These are phyloP conservation scores for Podospora tetraspora DNA, from an alignment of 495 filamentous ascomycete species.

Conservation along the genomic window DNA sequence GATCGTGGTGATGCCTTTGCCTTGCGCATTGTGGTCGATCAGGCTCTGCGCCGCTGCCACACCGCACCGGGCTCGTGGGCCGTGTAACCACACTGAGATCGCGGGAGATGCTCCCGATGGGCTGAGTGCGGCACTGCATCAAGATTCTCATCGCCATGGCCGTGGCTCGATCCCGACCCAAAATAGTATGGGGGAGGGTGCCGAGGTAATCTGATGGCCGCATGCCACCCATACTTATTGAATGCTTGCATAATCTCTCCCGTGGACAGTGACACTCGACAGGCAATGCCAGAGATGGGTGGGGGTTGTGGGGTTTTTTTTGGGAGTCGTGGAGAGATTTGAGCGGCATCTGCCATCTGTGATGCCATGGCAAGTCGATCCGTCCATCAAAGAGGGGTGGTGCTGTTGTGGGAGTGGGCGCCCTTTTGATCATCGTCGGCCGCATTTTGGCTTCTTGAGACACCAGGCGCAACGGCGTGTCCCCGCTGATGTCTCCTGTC, in stretches of 20 bases:
- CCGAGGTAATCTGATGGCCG: neutral
- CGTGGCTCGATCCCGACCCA: neutral
- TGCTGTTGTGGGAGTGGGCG: neutral
- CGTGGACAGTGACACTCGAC: too few species aligned
- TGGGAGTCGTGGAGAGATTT: neutral
- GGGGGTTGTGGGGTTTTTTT: neutral
- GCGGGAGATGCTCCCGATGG: neutral
- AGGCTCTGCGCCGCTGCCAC: neutral
- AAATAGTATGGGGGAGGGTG: neutral
- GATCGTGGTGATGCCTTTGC: too few species aligned
- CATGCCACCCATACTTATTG: neutral
- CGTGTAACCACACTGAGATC: neutral
- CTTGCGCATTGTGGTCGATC: neutral
- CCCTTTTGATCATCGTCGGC: neutral
- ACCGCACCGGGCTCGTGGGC: neutral
- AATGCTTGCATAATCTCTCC: neutral
- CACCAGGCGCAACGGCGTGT: neutral
- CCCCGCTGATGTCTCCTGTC: neutral
- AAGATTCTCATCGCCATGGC: neutral
- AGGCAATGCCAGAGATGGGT: neutral
- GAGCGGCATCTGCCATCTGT: neutral
- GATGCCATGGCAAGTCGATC: neutral
- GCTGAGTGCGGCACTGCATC: neutral
- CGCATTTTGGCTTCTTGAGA: neutral
- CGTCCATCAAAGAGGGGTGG: neutral